Conservation (phyloP, 768 basidiomycete genomes). For the Pilatotrama ljubarskyi region DNA sequence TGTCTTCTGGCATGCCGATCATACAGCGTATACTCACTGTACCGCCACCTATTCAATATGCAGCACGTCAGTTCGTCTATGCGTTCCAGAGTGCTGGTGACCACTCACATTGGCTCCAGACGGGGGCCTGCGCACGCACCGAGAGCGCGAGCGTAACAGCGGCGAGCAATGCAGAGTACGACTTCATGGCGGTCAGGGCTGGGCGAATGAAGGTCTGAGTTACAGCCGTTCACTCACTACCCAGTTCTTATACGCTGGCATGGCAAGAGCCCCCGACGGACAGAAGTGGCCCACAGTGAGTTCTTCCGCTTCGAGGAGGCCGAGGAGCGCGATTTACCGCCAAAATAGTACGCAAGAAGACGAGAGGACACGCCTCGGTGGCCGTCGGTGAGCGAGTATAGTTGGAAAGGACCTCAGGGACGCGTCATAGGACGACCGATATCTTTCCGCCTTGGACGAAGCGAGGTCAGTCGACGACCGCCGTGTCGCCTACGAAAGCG, state of each 20-base stretch:
- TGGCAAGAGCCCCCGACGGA: too few species aligned
- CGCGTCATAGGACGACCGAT: background rate
- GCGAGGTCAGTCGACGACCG: slow-evolving; percentile 1
- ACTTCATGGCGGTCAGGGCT: slow-evolving; percentile 3
- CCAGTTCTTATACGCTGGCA: too few species aligned
- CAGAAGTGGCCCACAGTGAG: background rate
- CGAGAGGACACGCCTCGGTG: background rate
- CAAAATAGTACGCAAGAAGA: background rate
- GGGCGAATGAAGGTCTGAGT: background rate
- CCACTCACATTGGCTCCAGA: slow-evolving; percentile 19
- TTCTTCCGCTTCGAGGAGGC: slow-evolving; percentile 2
- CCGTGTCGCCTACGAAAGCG: background rate
- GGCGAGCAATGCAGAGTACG: slow-evolving; percentile 4
- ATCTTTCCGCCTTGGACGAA: slow-evolving; percentile 1
- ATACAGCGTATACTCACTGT: slow-evolving; percentile 10
- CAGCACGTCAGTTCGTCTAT: background rate
- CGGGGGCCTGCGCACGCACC: slow-evolving; percentile 16
- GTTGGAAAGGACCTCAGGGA: too few species aligned
- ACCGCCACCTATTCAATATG: slow-evolving; percentile 10
- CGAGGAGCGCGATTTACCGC: background rate
- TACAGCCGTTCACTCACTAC: background rate
- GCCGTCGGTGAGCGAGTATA: background rate
- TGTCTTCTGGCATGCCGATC: background rate
- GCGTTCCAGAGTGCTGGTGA: too few species aligned
- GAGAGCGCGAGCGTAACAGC: slow-evolving; percentile 15